Conservation (phyloP, 2,329 filamentous ascomycete genomes). For the Trichoderma gracile region DNA sequence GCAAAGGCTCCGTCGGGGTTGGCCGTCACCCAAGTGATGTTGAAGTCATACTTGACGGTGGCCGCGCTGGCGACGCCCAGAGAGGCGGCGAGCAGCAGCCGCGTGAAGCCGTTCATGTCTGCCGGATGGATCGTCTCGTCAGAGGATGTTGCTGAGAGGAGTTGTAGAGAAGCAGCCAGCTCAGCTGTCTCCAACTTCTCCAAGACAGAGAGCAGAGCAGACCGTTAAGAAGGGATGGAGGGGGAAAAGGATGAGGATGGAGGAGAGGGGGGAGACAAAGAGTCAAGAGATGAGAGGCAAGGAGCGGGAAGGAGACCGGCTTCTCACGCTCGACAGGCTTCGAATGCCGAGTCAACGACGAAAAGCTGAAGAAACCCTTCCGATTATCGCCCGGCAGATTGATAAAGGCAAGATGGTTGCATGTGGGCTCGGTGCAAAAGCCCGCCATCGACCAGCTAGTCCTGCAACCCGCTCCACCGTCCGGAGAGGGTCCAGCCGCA, state of each 20-base stretch:
- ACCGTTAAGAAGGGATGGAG: neutral
- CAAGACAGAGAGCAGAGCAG: neutral
- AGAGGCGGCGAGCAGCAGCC: conserved; percentile 28
- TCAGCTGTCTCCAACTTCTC: neutral
- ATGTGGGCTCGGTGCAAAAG: neutral
- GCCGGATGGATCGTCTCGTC: neutral
- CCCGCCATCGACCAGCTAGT: neutral
- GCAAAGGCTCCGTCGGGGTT: conserved; percentile 69
- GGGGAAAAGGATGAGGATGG: neutral
- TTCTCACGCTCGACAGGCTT: neutral
- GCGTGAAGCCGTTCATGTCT: conserved; percentile 29
- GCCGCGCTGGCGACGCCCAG: conserved; percentile 33
- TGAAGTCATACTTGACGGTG: conserved; percentile 63
- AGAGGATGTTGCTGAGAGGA: neutral
- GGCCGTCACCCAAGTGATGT: conserved; percentile 68
- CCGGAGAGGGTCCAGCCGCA: neutral
- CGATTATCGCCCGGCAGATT: conserved; percentile 24
- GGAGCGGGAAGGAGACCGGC: neutral
- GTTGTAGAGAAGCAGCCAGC: conserved; percentile 8
- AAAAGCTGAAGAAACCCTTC: neutral
- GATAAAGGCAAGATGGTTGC: neutral
- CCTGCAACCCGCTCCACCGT: neutral
- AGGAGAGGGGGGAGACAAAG: neutral
- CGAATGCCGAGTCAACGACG: neutral
- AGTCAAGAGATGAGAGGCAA: neutral